Conservation (phyloP, 352 stramenopile genomes). For the Phytophthora uliginosa region DNA sequence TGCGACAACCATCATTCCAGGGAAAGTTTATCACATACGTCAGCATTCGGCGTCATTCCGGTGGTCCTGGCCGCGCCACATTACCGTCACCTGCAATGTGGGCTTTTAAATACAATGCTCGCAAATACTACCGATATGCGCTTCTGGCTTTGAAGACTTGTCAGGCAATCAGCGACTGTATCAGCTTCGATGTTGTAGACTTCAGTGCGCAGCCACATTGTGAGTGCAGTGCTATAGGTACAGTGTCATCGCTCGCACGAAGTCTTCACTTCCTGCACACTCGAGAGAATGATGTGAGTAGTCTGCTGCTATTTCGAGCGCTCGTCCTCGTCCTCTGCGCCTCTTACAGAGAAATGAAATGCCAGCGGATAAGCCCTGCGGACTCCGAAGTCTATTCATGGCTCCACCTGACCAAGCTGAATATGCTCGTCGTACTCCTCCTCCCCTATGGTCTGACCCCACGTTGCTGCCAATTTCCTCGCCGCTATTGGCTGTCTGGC, state of each 20-base stretch:
- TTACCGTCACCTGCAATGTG: too few species aligned
- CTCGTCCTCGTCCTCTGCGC: constrained; percentile 4
- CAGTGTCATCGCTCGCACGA: neutral
- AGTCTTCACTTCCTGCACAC: neutral
- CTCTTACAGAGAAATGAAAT: neutral
- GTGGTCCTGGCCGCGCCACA: constrained; percentile 21
- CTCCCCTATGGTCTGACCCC: constrained; percentile 17
- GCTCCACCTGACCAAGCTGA: neutral
- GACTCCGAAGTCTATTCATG: constrained; percentile 12
- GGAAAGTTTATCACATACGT: constrained; percentile 19
- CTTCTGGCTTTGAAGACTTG: too few species aligned
- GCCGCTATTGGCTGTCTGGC: constrained; percentile 7
- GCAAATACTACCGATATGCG: too few species aligned
- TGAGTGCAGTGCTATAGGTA: neutral
- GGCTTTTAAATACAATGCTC: too few species aligned
- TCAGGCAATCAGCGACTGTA: too few species aligned
- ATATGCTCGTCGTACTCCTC: neutral
- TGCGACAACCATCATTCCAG: constrained; percentile 15
- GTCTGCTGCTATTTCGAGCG: constrained; percentile 13
- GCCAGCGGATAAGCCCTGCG: neutral
- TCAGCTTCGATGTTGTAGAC: too few species aligned
- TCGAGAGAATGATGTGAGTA: neutral
- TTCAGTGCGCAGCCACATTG: too few species aligned
- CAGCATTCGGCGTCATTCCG: constrained; percentile 20
- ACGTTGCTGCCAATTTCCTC: constrained; percentile 6